phyloP scores from a whole-genome alignment of 805 yeast genomes.

The Schwanniomyces pseudopolymorphus region DNA sequence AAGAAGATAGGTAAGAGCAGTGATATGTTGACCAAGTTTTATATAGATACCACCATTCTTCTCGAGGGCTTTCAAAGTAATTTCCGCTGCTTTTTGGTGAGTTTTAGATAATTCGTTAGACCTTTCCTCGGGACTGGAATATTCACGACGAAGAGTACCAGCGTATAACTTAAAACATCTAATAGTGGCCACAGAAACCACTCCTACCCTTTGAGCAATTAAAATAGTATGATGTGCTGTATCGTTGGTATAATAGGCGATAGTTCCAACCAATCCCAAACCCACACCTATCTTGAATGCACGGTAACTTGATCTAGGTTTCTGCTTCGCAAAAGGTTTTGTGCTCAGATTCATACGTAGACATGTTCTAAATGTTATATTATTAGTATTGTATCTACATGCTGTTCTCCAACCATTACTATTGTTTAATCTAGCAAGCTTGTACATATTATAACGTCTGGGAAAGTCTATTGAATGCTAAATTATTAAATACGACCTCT shows the following conservation, averaged over 20 bases:
- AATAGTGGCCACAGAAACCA: constrained; percentile 66
- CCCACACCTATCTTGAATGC: constrained; percentile 26
- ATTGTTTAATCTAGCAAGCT: background rate
- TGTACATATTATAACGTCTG: background rate
- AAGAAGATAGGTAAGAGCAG: constrained; percentile 86
- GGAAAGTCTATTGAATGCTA: background rate
- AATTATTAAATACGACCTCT: background rate
- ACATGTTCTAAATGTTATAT: background rate
- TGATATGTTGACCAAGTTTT: constrained; percentile 90
- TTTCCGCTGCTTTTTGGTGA: constrained; percentile 72
- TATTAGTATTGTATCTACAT: background rate
- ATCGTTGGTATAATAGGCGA: constrained; percentile 38
- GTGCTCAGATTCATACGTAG: background rate
- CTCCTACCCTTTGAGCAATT: constrained; percentile 52
- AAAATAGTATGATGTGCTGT: constrained; percentile 31
- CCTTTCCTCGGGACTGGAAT: constrained; percentile 44
- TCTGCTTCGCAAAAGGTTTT: background rate
- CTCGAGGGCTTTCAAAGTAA: constrained; percentile 78
- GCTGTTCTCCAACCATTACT: background rate
- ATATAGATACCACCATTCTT: constrained; percentile 90
- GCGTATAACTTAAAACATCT: constrained; percentile 75
- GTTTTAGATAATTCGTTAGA: constrained; percentile 57
- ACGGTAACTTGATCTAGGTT: constrained; percentile 6
- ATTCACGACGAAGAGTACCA: constrained; percentile 48
- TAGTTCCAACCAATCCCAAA: constrained; percentile 26